Evolutionary conservation across 805 yeast genomes (phyloP).

Genomic region (Middelhovenomyces tepae): DNA sequence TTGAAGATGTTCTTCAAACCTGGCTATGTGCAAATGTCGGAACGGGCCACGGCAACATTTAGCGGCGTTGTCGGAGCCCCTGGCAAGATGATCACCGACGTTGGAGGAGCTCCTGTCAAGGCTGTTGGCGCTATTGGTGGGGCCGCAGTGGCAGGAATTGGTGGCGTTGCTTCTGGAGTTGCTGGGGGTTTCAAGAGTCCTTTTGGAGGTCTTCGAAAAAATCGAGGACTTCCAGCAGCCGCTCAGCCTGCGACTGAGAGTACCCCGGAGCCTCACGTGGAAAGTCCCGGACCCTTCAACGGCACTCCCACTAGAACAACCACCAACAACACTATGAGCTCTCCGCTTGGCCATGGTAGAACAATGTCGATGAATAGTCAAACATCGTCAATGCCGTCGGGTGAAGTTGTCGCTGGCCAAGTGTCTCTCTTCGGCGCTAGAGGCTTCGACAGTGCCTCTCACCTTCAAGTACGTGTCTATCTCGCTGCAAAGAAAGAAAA

Average conservation of each 20-base stretch:
- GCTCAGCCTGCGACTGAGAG: background rate
- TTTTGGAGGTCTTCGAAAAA: constrained; percentile 29
- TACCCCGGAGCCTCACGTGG: background rate
- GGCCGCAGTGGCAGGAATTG: constrained; percentile 24
- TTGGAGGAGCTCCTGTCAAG: constrained; percentile 42
- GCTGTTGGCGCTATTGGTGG: constrained; percentile 33
- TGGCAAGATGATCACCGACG: constrained; percentile 36
- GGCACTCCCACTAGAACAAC: background rate
- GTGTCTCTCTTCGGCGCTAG: constrained; percentile 16
- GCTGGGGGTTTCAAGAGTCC: constrained; percentile 32
- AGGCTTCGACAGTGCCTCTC: constrained; percentile 19
- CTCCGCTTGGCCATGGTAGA: constrained; percentile 5
- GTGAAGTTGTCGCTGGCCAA: constrained; percentile 7
- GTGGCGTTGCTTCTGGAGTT: constrained; percentile 31
- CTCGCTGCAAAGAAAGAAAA: constrained; percentile 34
- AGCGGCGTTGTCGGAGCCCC: constrained; percentile 23
- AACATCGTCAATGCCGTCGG: constrained; percentile 4
- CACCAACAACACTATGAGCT: no score
- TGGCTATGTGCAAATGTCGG: constrained; percentile 40
- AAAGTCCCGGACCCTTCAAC: background rate
- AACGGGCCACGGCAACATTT: constrained; percentile 14
- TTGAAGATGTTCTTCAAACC: constrained; percentile 61
- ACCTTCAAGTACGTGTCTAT: constrained; percentile 42
- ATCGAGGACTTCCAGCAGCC: constrained; percentile 7
- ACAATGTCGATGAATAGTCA: no score